Conservation (phyloP, 2,329 filamentous ascomycete species). For the Penicillium sp. region DNA sequence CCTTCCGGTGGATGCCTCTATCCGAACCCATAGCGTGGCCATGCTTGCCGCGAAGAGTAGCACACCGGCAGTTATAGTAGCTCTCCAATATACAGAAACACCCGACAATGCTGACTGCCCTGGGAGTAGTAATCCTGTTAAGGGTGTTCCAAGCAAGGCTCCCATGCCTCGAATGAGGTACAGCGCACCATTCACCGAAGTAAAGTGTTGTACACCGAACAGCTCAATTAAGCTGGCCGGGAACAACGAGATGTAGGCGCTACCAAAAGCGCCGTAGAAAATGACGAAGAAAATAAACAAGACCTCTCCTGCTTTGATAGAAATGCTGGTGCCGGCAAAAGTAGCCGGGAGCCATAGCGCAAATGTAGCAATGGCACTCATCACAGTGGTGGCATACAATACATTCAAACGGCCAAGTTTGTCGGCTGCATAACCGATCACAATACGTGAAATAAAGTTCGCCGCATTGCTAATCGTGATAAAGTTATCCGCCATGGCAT, state of each 20-base stretch:
- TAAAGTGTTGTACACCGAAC: constrained; percentile 40
- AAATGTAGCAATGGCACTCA: constrained; percentile 32
- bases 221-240: constrained; percentile 40
- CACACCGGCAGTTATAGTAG: constrained; percentile 26
- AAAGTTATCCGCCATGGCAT: constrained; percentile 39
- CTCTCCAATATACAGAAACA: constrained; percentile 25
- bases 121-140: constrained; percentile 30
- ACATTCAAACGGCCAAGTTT: constrained; percentile 45
- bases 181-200: constrained; percentile 39
- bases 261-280: constrained; percentile 39
- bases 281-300: constrained; percentile 37
- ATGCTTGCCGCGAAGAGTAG: constrained; percentile 28
- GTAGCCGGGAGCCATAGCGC: constrained; percentile 29
- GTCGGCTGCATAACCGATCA: constrained; percentile 43
- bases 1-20: constrained; percentile 25
- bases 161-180: constrained; percentile 42
- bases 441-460: constrained; percentile 41
- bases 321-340: constrained; percentile 11
- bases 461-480: constrained; percentile 45
- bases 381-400: constrained; percentile 34
- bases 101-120: constrained; percentile 18
- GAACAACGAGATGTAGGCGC: constrained; percentile 43
- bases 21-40: constrained; percentile 28
- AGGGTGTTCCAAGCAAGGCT: constrained; percentile 40
- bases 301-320: constrained; percentile 14